These are phyloP conservation scores for Dactylonectria estremocensis DNA, from an alignment of 2,329 filamentous ascomycete genomes.

Conservation along the genomic window DNA sequence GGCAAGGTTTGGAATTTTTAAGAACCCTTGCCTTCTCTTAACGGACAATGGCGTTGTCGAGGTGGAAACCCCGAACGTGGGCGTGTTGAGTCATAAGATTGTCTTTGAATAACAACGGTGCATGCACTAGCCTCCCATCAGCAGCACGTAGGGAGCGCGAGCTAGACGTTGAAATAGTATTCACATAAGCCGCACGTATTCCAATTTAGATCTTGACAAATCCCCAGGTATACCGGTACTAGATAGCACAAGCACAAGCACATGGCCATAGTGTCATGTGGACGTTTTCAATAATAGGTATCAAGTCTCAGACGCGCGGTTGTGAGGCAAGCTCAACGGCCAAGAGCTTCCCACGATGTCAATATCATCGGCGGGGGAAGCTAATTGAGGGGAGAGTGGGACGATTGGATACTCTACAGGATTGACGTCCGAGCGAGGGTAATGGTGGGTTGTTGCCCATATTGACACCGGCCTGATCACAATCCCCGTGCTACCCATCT, in stretches of 20 bases:
- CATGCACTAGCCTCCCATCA: constrained; percentile 2
- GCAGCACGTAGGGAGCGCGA: background rate
- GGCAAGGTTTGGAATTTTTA: background rate
- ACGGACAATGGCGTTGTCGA: background rate
- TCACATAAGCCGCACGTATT: background rate
- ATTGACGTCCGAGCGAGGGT: background rate
- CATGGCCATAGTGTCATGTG: background rate
- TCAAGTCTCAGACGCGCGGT: background rate
- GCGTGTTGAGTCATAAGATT: background rate
- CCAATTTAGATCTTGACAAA: background rate
- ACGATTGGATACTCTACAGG: background rate
- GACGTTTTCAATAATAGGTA: background rate
- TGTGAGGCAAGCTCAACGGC: background rate
- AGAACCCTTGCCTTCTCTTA: background rate
- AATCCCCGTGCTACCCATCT: background rate
- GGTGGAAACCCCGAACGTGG: background rate
- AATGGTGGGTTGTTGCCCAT: background rate
- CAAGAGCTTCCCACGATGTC: constrained; percentile 2
- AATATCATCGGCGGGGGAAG: background rate
- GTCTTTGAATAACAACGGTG: constrained; percentile 1
- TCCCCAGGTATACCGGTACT: background rate
- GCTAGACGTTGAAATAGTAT: background rate
- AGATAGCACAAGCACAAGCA: background rate
- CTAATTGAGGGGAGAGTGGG: background rate
- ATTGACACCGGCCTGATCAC: background rate